phyloP scores from a whole-genome alignment of 306 rosid genomes.

The Dalbergia oliveri region DNA sequence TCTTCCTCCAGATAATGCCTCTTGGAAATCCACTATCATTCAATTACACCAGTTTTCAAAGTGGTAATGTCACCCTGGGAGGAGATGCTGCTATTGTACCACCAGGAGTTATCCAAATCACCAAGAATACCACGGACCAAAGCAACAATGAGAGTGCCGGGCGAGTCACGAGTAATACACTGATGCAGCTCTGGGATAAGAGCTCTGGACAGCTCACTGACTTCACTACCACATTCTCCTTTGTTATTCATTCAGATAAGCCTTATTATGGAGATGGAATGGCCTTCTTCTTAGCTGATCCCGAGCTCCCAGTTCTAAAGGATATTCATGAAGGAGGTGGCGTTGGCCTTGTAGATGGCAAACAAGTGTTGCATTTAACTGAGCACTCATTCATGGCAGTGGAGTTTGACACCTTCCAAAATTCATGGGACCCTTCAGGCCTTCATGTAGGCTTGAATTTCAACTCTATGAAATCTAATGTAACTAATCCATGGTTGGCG shows the following conservation, averaged over 20 bases:
- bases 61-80: conserved; percentile 32
- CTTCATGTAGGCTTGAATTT: conserved; percentile 58
- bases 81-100: conserved; percentile 37
- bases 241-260: conserved; percentile 45
- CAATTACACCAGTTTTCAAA: conserved; percentile 32
- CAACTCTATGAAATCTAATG: conserved; percentile 48
- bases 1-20: conserved; percentile 18
- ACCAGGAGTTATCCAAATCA: conserved; percentile 44
- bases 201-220: conserved; percentile 44
- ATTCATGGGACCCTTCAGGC: conserved; percentile 40
- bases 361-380: conserved; percentile 29
- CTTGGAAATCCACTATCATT: conserved; percentile 39
- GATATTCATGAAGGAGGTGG: conserved; percentile 41
- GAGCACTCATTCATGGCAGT: conserved; percentile 48
- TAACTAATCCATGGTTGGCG: conserved; percentile 32
- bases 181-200: conserved; percentile 59
- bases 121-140: conserved; percentile 5
- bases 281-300: conserved; percentile 59
- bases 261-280: conserved; percentile 46
- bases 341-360: conserved; percentile 51
- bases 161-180: conserved; percentile 38
- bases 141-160: conserved; percentile 46
- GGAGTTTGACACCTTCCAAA: conserved; percentile 56
- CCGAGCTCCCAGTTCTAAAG: conserved; percentile 38
- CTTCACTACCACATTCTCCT: conserved; percentile 60